Conservation (phyloP, 108 stramenopile genomes). For the Discostella stelligeroides region DNA sequence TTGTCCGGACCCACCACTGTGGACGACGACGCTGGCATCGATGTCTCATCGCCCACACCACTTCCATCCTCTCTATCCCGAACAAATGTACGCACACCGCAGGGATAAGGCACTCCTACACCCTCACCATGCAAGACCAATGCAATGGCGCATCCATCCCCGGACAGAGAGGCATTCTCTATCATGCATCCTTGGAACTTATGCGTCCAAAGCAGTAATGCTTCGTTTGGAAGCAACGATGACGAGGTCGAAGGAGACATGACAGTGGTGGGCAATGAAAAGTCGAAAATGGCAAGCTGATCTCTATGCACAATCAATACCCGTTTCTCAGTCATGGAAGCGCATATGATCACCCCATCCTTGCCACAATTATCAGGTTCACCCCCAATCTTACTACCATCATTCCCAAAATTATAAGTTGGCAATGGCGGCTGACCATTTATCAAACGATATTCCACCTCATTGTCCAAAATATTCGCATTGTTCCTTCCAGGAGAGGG, state of each 20-base stretch:
- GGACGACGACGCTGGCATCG: not conserved
- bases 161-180: conserved; percentile 62
- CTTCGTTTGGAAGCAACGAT: conserved; percentile 12
- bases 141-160: conserved; percentile 77
- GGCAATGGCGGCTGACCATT: no score
- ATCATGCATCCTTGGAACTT: conserved; percentile 48
- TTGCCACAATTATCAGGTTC: conserved; percentile 1
- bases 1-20: no score
- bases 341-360: conserved; percentile 33
- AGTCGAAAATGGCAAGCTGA: conserved; percentile 75
- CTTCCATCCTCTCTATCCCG: conserved; percentile 65
- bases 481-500: no score
- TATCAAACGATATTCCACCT: no score
- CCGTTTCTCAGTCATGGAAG: conserved; percentile 23
- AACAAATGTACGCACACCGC: conserved; percentile 68
- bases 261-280: conserved; percentile 10
- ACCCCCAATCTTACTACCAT: not conserved
- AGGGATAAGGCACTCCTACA: conserved; percentile 52
- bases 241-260: not conserved
- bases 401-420: not conserved
- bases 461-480: no score
- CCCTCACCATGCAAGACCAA: conserved; percentile 57
- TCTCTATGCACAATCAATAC: conserved; percentile 69
- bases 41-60: not conserved
- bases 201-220: conserved; percentile 78